These are phyloP conservation scores for Thuidium tamariscinum DNA, from an alignment of 225 moss, liverwort and hornwort species.

Conservation along the genomic window DNA sequence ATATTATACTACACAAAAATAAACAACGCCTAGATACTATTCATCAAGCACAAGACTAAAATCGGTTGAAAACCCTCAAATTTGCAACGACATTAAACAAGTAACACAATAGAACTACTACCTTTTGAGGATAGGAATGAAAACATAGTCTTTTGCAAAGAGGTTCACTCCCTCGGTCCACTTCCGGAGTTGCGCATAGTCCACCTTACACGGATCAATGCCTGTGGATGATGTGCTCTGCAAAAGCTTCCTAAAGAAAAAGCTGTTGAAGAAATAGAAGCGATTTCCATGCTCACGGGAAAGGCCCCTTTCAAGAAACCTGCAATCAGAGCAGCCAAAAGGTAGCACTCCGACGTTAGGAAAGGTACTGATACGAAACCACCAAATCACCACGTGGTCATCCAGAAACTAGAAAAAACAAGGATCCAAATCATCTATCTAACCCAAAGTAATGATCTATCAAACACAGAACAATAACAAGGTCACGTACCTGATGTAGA, in stretches of 20 bases:
- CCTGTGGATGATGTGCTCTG: rapidly evolving
- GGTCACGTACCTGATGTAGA: not conserved
- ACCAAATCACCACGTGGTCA: not conserved
- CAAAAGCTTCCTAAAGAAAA: not conserved
- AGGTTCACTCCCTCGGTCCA: not conserved
- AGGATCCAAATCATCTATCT: not conserved
- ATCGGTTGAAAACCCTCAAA: not conserved
- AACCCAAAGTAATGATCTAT: not conserved
- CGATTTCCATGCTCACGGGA: not conserved
- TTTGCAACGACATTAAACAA: too few relatives aligned
- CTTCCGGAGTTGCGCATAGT: not conserved
- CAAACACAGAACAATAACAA: not conserved
- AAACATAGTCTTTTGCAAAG: not conserved
- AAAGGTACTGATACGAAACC: not conserved
- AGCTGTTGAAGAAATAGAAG: not conserved
- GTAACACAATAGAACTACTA: not conserved
- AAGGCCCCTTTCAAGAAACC: not conserved
- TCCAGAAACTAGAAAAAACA: not conserved
- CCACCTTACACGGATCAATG: not conserved
- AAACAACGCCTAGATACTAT: not conserved
- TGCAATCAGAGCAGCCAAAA: not conserved
- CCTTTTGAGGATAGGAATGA: not conserved
- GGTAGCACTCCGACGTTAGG: too few relatives aligned
- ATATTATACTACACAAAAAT: not conserved
- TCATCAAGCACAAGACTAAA: not conserved